Evolutionary conservation across 2,329 filamentous ascomycete genomes (phyloP).

Genomic region (Aspergillus puulaauensis): DNA sequence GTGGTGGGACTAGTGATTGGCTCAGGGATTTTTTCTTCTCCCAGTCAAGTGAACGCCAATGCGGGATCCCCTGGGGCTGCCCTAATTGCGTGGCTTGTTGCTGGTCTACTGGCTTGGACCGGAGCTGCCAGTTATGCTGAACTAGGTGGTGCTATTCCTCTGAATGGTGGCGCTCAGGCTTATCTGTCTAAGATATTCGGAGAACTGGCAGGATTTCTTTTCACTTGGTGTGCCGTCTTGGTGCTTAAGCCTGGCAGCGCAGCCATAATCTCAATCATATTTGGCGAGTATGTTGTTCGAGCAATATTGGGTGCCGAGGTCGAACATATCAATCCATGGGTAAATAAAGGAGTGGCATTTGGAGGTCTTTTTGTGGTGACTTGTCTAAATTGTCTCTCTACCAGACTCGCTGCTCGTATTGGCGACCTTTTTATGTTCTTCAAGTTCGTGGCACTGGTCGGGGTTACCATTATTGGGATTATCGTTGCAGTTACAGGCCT

Average conservation of each 20-base stretch:
- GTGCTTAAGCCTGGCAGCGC: constrained; percentile 91
- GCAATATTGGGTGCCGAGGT: constrained; percentile 85
- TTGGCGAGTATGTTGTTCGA: constrained; percentile 94
- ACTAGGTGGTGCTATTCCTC: constrained; percentile 88
- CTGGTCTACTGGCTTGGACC: constrained; percentile 93
- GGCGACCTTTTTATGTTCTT: constrained; percentile 96
- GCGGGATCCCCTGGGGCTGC: constrained; percentile 88
- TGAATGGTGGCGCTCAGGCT: constrained; percentile 91
- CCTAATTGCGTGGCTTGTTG: constrained; percentile 86
- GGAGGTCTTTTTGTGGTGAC: constrained; percentile 75
- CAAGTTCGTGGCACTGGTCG: constrained; percentile 87
- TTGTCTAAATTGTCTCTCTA: constrained; percentile 85
- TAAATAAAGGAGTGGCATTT: constrained; percentile 85
- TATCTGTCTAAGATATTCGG: constrained; percentile 97
- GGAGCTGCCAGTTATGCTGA: constrained; percentile 94
- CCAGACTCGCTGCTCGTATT: constrained; percentile 78
- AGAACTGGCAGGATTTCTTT: constrained; percentile 87
- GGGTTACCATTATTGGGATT: constrained; percentile 82
- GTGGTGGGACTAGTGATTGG: constrained; percentile 94
- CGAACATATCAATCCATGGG: constrained; percentile 76
- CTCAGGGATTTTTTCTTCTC: constrained; percentile 93
- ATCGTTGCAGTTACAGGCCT: constrained; percentile 85
- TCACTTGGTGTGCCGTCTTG: constrained; percentile 92
- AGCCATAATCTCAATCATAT: constrained; percentile 95
- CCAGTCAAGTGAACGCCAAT: constrained; percentile 87